Evolutionary conservation across 2,329 filamentous ascomycete genomes (phyloP).

Genomic region (Nothophaeocryptopus gaeumannii): DNA sequence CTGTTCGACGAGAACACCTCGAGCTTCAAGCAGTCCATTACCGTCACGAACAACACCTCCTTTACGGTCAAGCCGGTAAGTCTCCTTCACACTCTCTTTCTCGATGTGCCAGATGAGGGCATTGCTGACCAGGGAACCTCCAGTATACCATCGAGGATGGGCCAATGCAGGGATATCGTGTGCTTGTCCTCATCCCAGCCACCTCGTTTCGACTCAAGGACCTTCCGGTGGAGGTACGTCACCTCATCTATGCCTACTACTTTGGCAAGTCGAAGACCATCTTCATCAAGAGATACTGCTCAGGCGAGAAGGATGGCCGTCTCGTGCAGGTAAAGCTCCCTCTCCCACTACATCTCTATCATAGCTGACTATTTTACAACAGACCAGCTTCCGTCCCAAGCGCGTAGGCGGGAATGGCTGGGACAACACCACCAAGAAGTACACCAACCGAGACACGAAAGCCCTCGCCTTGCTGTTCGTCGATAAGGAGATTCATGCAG

Average conservation of each 20-base stretch:
- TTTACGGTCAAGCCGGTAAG: not conserved
- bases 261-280: not conserved
- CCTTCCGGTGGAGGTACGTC: constrained; percentile 2
- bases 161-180: not conserved
- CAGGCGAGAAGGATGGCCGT: too few relatives aligned
- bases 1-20: not conserved
- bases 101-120: too few relatives aligned
- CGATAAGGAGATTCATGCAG: too few relatives aligned
- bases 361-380: too few relatives aligned
- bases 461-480: too few relatives aligned
- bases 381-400: too few relatives aligned
- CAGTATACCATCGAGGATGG: constrained; percentile 5
- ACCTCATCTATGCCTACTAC: constrained; percentile 5
- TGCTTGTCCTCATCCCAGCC: constrained; percentile 2
- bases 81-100: not conserved
- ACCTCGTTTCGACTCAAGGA: not conserved
- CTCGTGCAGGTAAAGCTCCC: too few relatives aligned
- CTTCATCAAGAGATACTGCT: too few relatives aligned
- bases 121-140: not conserved
- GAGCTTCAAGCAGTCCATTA: not conserved
- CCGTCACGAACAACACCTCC: not conserved
- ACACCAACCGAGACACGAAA: too few relatives aligned
- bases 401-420: too few relatives aligned
- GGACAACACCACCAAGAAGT: too few relatives aligned
- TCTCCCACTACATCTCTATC: too few relatives aligned